Evolutionary conservation across 2,329 filamentous ascomycete species (phyloP), one percentile per base, ranked within the genome.

Genomic region (Clonostachys sp.): DNA sequence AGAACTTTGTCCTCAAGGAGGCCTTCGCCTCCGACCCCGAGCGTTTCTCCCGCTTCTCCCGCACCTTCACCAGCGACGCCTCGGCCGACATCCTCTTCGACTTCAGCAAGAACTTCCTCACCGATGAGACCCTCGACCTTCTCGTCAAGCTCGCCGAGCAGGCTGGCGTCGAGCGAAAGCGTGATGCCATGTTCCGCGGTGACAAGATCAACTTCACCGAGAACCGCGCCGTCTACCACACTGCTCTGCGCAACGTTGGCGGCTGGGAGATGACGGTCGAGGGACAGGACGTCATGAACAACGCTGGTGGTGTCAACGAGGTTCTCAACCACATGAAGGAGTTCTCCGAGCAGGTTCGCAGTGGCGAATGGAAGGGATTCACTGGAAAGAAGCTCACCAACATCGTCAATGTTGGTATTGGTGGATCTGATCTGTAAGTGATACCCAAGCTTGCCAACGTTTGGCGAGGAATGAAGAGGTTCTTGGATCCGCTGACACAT

Each of bases 151-250:
- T 99, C 30, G 94, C 94, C 53, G 86, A 91, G 72, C 88, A 97
- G 74, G 91, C 92, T 55, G 86, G 86, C 57, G 71, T 99, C 38
- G 91, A 96, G 77, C 81, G 95, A 77, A 89, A 96, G 66, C 87
- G 94, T 55, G 92, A 99, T 82, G 85, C 86, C 64, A 96, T 99
- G 91, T 99, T 99, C 73, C 85, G 84, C 49, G 94, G 94, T 59
- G 89, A 97, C 65, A 92, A 95, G 81, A 97, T 99, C 79, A 99
- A 99, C 82, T 96, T 96, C 75, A 99, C 94, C 51, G 94, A 99
- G 78, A 78, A 92, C 65, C 86, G 94, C 55, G 94, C 94, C 55
- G 94, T 99, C 55, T 95, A 95, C 77, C 94, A 99, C 74, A 82
- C 89, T 57, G 94, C 94, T 44, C 81, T 99, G 63, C 87, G 94